These are phyloP conservation scores for Malassezia caprae DNA, from an alignment of 1,284 basidiomycete species.

Conservation along the genomic window DNA sequence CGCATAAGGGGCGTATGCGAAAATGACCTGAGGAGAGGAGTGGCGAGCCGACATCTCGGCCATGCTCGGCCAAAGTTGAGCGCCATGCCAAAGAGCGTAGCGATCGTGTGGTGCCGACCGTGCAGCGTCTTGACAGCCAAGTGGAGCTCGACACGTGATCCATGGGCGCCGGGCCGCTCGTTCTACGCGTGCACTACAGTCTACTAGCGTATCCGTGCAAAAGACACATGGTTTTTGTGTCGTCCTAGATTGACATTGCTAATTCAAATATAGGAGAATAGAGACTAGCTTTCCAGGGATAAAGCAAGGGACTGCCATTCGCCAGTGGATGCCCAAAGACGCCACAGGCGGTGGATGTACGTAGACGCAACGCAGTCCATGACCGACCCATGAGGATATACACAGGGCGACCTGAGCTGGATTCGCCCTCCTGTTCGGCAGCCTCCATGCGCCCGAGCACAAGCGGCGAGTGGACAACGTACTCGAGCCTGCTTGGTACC, in stretches of 20 bases:
- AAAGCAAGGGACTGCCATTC: conserved; percentile 8
- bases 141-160: background rate
- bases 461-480: conserved; percentile 7
- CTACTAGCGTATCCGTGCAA: background rate
- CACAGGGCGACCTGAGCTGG: conserved; percentile 6
- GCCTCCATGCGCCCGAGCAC: conserved; percentile 8
- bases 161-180: too few relatives aligned
- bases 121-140: background rate
- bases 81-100: background rate
- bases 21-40: background rate
- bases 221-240: conserved; percentile 8
- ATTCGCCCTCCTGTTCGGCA: conserved; percentile 7
- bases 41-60: background rate
- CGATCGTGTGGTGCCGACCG: background rate
- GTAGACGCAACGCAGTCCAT: background rate
- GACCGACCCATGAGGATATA: conserved; percentile 16
- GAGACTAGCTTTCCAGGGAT: conserved; percentile 12
- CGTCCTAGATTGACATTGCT: conserved; percentile 12
- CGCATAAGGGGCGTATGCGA: background rate
- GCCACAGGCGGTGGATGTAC: background rate
- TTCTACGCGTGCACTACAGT: too few relatives aligned
- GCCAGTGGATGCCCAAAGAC: background rate
- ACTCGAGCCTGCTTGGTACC: conserved; percentile 5
- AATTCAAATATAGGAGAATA: conserved; percentile 10
- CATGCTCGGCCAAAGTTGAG: background rate